Conservation (phyloP, 108 stramenopile genomes). For the Nitzschia inconspicua region DNA sequence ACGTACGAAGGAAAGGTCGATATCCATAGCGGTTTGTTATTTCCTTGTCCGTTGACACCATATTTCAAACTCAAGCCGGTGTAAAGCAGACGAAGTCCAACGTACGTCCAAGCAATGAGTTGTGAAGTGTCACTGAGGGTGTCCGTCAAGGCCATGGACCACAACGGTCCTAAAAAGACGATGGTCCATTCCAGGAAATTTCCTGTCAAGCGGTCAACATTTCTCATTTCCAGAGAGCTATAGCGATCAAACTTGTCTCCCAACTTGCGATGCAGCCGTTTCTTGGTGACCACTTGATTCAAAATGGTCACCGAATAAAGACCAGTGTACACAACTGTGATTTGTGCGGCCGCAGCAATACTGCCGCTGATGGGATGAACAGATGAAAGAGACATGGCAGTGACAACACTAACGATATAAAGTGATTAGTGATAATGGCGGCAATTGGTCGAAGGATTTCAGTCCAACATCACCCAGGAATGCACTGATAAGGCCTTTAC, state of each 20-base stretch:
- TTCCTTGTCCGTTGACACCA: not conserved
- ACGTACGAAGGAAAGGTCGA: conserved; percentile 11
- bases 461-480: too few relatives aligned
- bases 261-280: not conserved
- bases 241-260: conserved; percentile 7
- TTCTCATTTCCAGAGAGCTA: not conserved
- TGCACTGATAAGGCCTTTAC: too few relatives aligned
- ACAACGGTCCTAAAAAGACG: conserved; percentile 4
- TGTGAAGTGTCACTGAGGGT: not conserved
- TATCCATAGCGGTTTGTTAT: not conserved
- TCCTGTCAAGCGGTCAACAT: conserved; percentile 1
- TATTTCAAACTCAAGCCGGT: not conserved
- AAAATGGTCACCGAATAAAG: not conserved
- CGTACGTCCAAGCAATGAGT: conserved; percentile 5
- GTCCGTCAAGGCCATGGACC: conserved; percentile 1
- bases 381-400: too few relatives aligned
- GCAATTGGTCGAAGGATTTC: too few relatives aligned
- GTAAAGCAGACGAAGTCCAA: not conserved
- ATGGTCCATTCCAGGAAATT: conserved; percentile 13
- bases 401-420: too few relatives aligned
- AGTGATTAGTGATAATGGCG: too few relatives aligned
- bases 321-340: conserved; percentile 1
- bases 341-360: conserved; percentile 5
- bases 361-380: too few relatives aligned
- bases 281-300: not conserved